These are phyloP conservation scores for Eucalyptus regnans DNA, from an alignment of 345 rosid genomes.

Conservation along the genomic window DNA sequence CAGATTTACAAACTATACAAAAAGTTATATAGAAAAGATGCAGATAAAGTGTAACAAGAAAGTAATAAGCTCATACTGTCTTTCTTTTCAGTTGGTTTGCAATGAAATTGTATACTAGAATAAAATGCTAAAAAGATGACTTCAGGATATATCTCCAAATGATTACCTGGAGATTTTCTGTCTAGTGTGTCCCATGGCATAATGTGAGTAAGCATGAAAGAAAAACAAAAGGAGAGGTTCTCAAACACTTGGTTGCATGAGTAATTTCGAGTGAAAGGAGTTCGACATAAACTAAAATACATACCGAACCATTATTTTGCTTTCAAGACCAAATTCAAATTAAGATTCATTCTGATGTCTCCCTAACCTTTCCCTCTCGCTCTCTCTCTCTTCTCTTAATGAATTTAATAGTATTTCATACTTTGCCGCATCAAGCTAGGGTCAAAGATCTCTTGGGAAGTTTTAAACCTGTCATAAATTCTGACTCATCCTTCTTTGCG, in stretches of 20 bases:
- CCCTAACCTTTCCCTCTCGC: neutral
- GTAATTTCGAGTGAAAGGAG: neutral
- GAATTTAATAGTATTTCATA: neutral
- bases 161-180: neutral
- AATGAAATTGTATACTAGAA: no score
- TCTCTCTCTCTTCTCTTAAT: neutral
- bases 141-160: neutral
- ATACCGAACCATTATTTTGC: neutral
- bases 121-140: no score
- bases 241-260: neutral
- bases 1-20: neutral
- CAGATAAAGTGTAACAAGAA: neutral
- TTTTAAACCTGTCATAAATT: neutral
- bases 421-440: neutral
- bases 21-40: neutral
- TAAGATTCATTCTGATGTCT: neutral
- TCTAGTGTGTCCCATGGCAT: neutral
- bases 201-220: neutral
- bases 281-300: neutral
- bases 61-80: neutral
- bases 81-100: neutral
- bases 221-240: neutral
- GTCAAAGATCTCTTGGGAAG: neutral
- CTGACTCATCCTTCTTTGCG: neutral
- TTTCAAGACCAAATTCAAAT: neutral